These are phyloP conservation scores for Solanum hybrid DNA, from an alignment of 305 asterid genomes.

Conservation along the genomic window DNA sequence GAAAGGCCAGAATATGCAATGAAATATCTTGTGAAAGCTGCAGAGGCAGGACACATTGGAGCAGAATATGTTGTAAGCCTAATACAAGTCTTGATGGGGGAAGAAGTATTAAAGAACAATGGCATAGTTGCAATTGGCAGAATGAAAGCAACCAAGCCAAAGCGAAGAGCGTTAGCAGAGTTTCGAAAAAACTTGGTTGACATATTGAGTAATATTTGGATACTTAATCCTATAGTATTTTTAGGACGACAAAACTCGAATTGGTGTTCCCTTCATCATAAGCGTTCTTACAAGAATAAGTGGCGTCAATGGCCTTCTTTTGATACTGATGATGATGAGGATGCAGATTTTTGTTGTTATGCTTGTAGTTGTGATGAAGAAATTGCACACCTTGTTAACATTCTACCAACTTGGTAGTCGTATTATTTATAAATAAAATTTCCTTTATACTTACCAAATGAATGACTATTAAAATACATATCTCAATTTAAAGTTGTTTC, in stretches of 20 bases:
- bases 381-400: neutral
- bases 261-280: neutral
- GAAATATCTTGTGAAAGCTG: neutral
- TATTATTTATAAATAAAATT: neutral
- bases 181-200: neutral
- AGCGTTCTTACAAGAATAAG: neutral
- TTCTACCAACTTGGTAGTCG: neutral
- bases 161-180: neutral
- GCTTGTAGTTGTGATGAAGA: neutral
- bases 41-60: neutral
- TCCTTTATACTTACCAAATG: neutral
- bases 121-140: neutral
- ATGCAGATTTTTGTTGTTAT: neutral
- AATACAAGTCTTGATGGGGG: neutral
- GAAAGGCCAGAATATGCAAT: neutral
- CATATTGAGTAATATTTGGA: neutral
- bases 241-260: neutral
- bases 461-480: neutral
- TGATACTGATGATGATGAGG: neutral
- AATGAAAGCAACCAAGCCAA: neutral
- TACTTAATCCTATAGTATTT: neutral
- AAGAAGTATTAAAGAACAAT: neutral
- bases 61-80: neutral
- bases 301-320: neutral
- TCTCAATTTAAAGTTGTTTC: neutral